Percentiles rank a stretch among this genome's conserved stretches.
Evolutionary conservation across 208 protist species (phyloP).

Genomic region (Leishmania turanica): DNA sequence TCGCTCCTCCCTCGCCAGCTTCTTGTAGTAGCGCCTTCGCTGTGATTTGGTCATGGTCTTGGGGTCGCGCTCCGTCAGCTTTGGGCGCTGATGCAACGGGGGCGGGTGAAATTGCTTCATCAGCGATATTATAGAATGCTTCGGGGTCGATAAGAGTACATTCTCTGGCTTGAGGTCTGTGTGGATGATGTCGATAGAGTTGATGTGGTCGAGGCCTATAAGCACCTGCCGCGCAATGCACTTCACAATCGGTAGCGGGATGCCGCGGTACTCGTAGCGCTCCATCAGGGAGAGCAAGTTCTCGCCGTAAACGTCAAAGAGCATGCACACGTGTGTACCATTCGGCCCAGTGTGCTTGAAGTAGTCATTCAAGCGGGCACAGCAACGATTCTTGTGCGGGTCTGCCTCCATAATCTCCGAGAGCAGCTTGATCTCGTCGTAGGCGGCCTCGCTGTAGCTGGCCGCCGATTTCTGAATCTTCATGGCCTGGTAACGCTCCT

Average conservation of each 20-base stretch:
- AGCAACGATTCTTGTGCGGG: conserved; percentile 64
- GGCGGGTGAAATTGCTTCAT: conserved; percentile 85
- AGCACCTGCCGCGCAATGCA: conserved; percentile 90
- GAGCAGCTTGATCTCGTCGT: conserved; percentile 84
- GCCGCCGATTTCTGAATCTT: conserved; percentile 85
- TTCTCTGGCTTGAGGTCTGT: conserved; percentile 98
- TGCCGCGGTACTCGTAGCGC: conserved; percentile 94
- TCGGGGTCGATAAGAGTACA: conserved; percentile 88
- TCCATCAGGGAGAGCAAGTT: conserved; percentile 97
- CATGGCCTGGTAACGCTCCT: conserved; percentile 90
- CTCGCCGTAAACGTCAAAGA: conserved; percentile 97
- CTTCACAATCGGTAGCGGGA: conserved; percentile 95
- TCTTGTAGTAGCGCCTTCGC: conserved; percentile 92
- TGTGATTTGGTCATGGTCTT: conserved; percentile 94
- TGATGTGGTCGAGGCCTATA: conserved; percentile 95
- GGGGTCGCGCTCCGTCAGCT: conserved; percentile 80
- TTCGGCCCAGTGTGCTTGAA: conserved; percentile 91
- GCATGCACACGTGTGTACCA: conserved; percentile 96
- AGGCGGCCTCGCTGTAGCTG: conserved; percentile 81
- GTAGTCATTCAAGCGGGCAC: conserved; percentile 87
- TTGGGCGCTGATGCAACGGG: conserved; percentile 71
- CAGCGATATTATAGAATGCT: conserved; percentile 84
- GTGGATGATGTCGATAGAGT: conserved; percentile 96
- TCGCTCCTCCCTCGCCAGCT: conserved; percentile 66
- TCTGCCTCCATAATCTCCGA: conserved; percentile 85